Conservation (phyloP, 208 protist genomes). For the Leishmania gerbilli region DNA sequence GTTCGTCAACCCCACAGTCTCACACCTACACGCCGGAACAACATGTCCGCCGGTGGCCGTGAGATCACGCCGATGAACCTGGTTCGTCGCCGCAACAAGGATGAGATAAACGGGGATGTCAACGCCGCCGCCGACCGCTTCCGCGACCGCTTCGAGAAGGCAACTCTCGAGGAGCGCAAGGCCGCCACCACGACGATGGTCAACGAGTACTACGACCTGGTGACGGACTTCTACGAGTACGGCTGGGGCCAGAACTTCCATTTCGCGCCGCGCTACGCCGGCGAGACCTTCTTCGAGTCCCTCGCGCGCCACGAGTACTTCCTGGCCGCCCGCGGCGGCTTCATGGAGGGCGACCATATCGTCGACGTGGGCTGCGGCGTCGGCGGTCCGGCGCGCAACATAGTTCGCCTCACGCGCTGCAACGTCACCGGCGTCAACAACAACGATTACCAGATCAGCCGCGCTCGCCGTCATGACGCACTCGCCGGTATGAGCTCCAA, state of each 20-base stretch:
- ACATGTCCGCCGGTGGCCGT: conserved; percentile 66
- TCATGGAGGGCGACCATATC: conserved; percentile 85
- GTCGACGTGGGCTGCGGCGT: conserved; percentile 97
- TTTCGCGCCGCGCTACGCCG: conserved; percentile 85
- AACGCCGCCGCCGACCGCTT: conserved; percentile 75
- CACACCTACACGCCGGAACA: not conserved
- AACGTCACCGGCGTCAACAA: conserved; percentile 97
- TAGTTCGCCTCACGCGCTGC: conserved; percentile 94
- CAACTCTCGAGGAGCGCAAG: conserved; percentile 64
- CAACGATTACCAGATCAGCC: conserved; percentile 96
- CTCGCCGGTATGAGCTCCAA: conserved; percentile 64
- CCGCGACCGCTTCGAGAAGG: conserved; percentile 81
- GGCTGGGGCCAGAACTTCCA: conserved; percentile 97
- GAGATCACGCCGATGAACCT: conserved; percentile 53
- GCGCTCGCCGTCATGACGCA: conserved; percentile 80
- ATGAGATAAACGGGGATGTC: conserved; percentile 60
- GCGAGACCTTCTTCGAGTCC: conserved; percentile 92
- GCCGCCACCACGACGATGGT: conserved; percentile 82
- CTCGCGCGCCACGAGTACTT: conserved; percentile 96
- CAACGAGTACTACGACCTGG: conserved; percentile 97
- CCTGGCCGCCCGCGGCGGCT: conserved; percentile 82
- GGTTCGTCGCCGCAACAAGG: conserved; percentile 53
- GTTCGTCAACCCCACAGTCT: too few species aligned
- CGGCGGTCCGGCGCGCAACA: conserved; percentile 94
- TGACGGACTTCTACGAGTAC: conserved; percentile 97